Evolutionary conservation across 441 rosid species (phyloP).

Genomic region (Corymbia citriodora): DNA sequence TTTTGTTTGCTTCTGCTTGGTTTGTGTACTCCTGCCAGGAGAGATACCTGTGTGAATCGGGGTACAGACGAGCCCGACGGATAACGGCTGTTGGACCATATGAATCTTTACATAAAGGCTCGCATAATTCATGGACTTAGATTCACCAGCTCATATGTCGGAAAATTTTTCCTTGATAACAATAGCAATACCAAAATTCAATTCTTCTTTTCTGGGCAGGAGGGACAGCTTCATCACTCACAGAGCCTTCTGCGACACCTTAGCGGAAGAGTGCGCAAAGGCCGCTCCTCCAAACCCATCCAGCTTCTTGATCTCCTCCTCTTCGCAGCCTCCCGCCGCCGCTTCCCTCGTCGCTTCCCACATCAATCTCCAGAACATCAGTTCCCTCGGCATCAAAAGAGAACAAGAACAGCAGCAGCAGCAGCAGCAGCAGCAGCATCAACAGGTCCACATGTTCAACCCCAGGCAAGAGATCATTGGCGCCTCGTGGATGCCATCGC

Average conservation of each 20-base stretch:
- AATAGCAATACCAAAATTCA: not conserved
- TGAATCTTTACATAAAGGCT: not conserved
- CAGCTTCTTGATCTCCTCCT: not conserved
- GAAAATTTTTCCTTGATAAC: not conserved
- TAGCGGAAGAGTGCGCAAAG: not conserved
- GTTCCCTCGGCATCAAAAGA: not conserved
- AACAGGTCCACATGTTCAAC: not conserved
- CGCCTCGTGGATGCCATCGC: not conserved
- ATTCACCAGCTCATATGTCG: not conserved
- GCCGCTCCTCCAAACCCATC: not conserved
- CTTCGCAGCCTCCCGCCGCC: not conserved
- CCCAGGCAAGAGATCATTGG: not conserved
- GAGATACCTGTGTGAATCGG: not conserved
- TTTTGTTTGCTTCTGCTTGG: not conserved
- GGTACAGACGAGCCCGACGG: not conserved
- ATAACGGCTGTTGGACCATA: not conserved
- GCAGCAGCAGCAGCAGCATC: not conserved
- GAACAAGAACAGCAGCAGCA: constrained; percentile 1
- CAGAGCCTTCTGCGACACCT: constrained; percentile 11
- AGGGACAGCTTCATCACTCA: constrained; percentile 15
- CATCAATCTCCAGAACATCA: not conserved
- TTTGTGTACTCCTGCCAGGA: not conserved
- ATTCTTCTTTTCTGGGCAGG: not conserved
- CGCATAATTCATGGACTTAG: too few species aligned
- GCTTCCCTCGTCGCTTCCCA: not conserved